Conservation (phyloP, 352 stramenopile genomes). For the Pythium coloratum region DNA sequence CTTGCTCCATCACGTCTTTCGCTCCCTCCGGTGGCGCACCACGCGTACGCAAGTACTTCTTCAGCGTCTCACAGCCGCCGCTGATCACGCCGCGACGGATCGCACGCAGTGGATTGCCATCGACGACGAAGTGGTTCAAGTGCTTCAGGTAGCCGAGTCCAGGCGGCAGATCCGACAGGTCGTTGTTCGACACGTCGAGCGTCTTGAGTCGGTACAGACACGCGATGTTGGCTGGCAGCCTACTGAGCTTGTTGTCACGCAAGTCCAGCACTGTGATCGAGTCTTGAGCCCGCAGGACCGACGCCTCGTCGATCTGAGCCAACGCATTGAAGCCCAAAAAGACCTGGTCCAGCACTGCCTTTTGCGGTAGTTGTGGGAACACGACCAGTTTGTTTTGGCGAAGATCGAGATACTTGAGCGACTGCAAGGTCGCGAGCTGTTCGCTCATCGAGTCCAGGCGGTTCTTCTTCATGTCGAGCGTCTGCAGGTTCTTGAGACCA, state of each 20-base stretch:
- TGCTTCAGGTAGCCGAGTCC: conserved; percentile 79
- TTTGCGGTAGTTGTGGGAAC: conserved; percentile 63
- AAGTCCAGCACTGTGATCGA: conserved; percentile 76
- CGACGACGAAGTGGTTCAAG: conserved; percentile 71
- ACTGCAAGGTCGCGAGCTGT: conserved; percentile 38
- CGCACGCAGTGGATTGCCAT: conserved; percentile 73
- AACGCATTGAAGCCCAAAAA: conserved; percentile 81
- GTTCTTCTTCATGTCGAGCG: conserved; percentile 81
- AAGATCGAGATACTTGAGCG: conserved; percentile 72
- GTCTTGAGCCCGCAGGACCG: conserved; percentile 60
- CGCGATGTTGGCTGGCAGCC: conserved; percentile 52
- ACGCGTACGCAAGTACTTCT: conserved; percentile 80
- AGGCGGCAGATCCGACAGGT: conserved; percentile 71
- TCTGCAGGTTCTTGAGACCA: conserved; percentile 52
- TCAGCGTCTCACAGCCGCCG: conserved; percentile 70
- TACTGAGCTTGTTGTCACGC: conserved; percentile 76
- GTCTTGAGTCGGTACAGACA: conserved; percentile 73
- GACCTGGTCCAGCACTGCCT: conserved; percentile 65
- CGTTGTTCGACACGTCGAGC: conserved; percentile 81
- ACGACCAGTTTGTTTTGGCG: conserved; percentile 63
- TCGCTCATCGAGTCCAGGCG: conserved; percentile 46
- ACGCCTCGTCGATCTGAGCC: conserved; percentile 50
- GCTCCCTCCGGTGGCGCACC: conserved; percentile 53
- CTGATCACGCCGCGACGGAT: conserved; percentile 70
- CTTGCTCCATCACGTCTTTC: conserved; percentile 61